These are phyloP conservation scores for Luffa acutangula DNA, from an alignment of 306 rosid genomes.

Conservation along the genomic window DNA sequence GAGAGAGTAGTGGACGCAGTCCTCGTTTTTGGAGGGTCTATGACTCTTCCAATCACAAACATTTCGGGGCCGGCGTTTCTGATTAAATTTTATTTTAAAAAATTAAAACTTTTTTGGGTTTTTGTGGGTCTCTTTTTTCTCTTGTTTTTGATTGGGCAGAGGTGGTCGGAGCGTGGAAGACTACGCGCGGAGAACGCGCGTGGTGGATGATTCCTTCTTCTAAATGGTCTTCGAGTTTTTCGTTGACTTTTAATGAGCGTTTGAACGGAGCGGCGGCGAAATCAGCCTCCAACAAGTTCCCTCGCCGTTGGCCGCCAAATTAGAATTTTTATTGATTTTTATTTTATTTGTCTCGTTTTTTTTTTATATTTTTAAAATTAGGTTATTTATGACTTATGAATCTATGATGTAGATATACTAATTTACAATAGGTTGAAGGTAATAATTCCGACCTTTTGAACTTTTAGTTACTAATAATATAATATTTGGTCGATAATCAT, in stretches of 20 bases:
- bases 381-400: too few species aligned
- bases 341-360: background rate
- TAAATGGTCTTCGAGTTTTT: background rate
- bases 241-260: background rate
- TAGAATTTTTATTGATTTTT: background rate
- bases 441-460: too few species aligned
- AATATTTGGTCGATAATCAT: too few species aligned
- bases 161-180: background rate
- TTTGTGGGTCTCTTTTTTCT: background rate
- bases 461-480: too few species aligned
- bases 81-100: background rate
- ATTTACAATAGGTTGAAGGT: too few species aligned
- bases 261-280: background rate
- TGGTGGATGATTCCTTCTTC: background rate
- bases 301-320: background rate
- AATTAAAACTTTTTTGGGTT: background rate
- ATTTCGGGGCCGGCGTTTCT: slow-evolving; percentile 16
- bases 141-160: background rate
- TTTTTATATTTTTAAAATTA: too few species aligned
- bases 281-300: background rate
- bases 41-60: slow-evolving; percentile 10
- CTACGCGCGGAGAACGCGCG: background rate
- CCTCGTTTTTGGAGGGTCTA: slow-evolving; percentile 9
- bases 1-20: slow-evolving; percentile 9
- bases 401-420: too few species aligned